Evolutionary conservation across 768 basidiomycete genomes (phyloP).

Genomic region (Tricholoma saponaceum): DNA sequence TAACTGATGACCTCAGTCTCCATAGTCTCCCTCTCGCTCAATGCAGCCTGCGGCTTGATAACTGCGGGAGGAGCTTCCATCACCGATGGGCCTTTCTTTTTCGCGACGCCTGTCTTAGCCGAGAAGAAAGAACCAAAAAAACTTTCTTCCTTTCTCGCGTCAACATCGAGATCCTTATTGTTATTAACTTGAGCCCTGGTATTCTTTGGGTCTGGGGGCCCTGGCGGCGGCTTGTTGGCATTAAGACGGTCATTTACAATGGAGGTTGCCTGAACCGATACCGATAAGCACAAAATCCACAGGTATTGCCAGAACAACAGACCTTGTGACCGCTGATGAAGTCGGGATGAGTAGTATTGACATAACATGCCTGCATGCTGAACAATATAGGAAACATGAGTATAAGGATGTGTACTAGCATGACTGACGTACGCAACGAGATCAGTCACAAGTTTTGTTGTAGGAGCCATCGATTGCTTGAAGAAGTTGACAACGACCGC

Average conservation of each 20-base stretch:
- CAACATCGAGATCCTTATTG: constrained; percentile 91
- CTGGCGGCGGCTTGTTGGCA: constrained; percentile 63
- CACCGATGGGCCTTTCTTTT: constrained; percentile 53
- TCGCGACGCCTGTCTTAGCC: constrained; percentile 47
- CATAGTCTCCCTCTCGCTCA: constrained; percentile 94
- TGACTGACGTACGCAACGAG: constrained; percentile 73
- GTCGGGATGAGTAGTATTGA: constrained; percentile 99
- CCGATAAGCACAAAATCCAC: constrained; percentile 3
- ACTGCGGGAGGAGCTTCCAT: constrained; percentile 76
- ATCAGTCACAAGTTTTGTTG: constrained; percentile 90
- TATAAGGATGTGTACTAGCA: background rate
- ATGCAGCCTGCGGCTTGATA: constrained; percentile 85
- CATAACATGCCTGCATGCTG: constrained; percentile 98
- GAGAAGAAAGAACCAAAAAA: constrained; percentile 97
- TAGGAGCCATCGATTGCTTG: constrained; percentile 90
- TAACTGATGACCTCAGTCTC: constrained; percentile 99
- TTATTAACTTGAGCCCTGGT: constrained; percentile 74
- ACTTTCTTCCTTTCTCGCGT: constrained; percentile 78
- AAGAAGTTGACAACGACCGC: constrained; percentile 95
- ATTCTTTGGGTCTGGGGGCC: constrained; percentile 62
- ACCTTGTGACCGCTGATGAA: constrained; percentile 95
- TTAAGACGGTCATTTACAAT: constrained; percentile 81
- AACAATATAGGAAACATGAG: background rate
- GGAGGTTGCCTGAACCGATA: constrained; percentile 65
- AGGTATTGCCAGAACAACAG: background rate